Conservation (phyloP, 2,329 filamentous ascomycete species). For the Trichophyton simii region DNA sequence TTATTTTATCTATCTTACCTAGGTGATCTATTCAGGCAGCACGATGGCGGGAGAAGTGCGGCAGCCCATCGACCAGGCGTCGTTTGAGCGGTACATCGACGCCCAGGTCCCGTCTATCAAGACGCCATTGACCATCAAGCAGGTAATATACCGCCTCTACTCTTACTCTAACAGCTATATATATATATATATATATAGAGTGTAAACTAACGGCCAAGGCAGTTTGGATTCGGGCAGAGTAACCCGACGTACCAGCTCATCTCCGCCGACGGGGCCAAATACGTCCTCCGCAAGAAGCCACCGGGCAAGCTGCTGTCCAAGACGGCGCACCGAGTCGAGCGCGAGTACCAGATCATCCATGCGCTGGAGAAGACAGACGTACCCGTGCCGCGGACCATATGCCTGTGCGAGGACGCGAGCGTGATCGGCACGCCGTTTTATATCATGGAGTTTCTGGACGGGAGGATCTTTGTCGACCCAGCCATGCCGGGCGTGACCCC, state of each 20-base stretch:
- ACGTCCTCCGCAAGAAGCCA: constrained; percentile 93
- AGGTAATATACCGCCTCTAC: constrained; percentile 42
- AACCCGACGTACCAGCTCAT: constrained; percentile 94
- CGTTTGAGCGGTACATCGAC: constrained; percentile 66
- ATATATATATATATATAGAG: too few relatives aligned
- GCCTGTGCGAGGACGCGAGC: constrained; percentile 68
- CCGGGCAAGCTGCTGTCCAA: constrained; percentile 87
- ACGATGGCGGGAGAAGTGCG: constrained; percentile 74
- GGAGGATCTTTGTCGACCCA: constrained; percentile 84
- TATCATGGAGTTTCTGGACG: constrained; percentile 91
- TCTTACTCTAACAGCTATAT: too few relatives aligned
- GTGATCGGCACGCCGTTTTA: constrained; percentile 90
- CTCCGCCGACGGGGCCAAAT: constrained; percentile 54
- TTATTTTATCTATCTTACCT: too few relatives aligned
- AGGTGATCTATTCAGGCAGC: background rate
- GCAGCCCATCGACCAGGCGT: constrained; percentile 74
- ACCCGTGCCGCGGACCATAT: constrained; percentile 70
- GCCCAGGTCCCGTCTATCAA: constrained; percentile 71
- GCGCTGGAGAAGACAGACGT: constrained; percentile 70
- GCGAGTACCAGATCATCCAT: constrained; percentile 82
- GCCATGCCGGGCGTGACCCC: constrained; percentile 60
- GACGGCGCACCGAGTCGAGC: constrained; percentile 91
- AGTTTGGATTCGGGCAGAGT: constrained; percentile 96
- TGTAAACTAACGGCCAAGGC: background rate
- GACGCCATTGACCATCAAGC: constrained; percentile 74